Base-by-base conservation (phyloP, 768 basidiomycete genomes). In the Coprinopsis cinerea region DNA sequence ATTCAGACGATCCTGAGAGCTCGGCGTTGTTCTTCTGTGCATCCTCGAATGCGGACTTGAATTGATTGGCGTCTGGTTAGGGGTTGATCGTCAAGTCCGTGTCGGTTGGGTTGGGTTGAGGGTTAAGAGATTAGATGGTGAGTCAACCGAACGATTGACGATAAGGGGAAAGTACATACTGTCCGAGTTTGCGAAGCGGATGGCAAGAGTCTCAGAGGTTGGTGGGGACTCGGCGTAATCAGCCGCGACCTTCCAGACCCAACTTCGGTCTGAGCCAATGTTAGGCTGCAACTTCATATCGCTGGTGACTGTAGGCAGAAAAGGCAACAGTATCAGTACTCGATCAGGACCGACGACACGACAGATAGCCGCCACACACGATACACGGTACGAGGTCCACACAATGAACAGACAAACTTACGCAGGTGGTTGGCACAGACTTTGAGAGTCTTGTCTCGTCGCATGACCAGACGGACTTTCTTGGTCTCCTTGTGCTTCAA, bases 361-460 rank as follows among this genome's bases (percentile, higher is more conserved):
- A 20, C 41, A 69, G 76, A 24, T n/a, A n/a, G n/a, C n/a, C n/a
- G n/a, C n/a, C n/a, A n/a, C n/a, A n/a, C n/a, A n/a, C n/a, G n/a
- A n/a, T n/a, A n/a, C n/a, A n/a, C n/a, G n/a, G n/a, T n/a, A n/a
- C n/a, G n/a, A n/a, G n/a, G n/a, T n/a, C n/a, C n/a, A n/a, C n/a
- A n/a, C n/a, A n/a, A n/a, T n/a, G n/a, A n/a, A n/a, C n/a, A n/a
- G n/a, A n/a, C n/a, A n/a, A 34, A 70, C 75, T 71, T 61, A 97
- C 96, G 83, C 57, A 81, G 70, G 72, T 98, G 96, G 75, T 99
- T 99, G 51, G 96, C 96, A 70, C 96, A 98, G 71, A 98, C 94
- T 70, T 99, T 98, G 70, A 92, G 78, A 42, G 96, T 99, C 83
- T 97, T 97, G 79, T 99, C 96, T 69, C 96, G 89, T 73, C 95